These are phyloP conservation scores for Shiraia bambusicola DNA, from an alignment of 2,329 filamentous ascomycete species.

Conservation along the genomic window DNA sequence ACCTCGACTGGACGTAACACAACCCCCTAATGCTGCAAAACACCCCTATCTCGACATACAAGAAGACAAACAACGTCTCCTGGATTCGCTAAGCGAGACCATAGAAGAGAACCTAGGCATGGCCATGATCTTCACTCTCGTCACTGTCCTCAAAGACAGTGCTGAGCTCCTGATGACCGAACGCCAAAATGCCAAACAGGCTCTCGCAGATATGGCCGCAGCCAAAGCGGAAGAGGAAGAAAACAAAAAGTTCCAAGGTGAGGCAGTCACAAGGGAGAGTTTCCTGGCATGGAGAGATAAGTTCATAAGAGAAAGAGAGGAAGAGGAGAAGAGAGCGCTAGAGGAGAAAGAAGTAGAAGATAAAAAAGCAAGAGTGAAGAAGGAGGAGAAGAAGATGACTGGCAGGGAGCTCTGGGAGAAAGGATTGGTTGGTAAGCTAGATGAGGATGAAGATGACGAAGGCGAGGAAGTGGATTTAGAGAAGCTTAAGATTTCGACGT, in stretches of 20 bases:
- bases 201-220: constrained; percentile 54
- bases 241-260: constrained; percentile 94
- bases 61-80: constrained; percentile 73
- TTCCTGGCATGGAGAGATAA: constrained; percentile 80
- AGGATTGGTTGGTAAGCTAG: constrained; percentile 60
- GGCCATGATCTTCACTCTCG: constrained; percentile 94
- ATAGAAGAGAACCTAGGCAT: constrained; percentile 94
- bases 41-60: constrained; percentile 76
- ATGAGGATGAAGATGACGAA: constrained; percentile 65
- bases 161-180: constrained; percentile 83
- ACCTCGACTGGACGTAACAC: constrained; percentile 76
- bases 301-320: constrained; percentile 80
- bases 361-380: constrained; percentile 49
- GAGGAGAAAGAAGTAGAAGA: constrained; percentile 72
- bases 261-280: constrained; percentile 79
- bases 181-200: constrained; percentile 65
- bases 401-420: constrained; percentile 55
- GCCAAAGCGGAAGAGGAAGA: constrained; percentile 80
- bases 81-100: constrained; percentile 69
- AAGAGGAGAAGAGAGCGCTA: constrained; percentile 60
- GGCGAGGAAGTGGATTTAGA: constrained; percentile 54
- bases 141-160: constrained; percentile 81
- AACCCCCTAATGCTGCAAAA: constrained; percentile 68
- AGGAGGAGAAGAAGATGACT: constrained; percentile 81
- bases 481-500: constrained; percentile 49